These are phyloP conservation scores for Trebouxia gelatinosa DNA, from an alignment of 163 green algal species.

Conservation along the genomic window DNA sequence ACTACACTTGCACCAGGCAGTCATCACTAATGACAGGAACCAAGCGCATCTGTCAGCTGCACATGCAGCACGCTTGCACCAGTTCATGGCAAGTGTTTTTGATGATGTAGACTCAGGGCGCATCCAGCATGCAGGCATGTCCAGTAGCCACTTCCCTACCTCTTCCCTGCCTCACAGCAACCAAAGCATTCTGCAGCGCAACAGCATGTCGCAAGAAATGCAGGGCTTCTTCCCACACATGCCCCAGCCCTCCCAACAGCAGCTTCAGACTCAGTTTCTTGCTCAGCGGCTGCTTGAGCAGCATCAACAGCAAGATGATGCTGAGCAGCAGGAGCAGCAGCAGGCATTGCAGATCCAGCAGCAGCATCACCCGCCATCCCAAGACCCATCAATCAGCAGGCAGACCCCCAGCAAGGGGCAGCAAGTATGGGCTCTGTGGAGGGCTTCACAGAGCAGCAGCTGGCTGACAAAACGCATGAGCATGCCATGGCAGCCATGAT, in stretches of 20 bases:
- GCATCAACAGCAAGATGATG: too few relatives aligned
- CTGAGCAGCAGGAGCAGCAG: constrained; percentile 25
- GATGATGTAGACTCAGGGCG: too few relatives aligned
- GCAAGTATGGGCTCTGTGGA: constrained; percentile 6
- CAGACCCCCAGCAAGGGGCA: constrained; percentile 11
- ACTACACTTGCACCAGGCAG: too few relatives aligned
- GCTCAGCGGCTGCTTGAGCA: constrained; percentile 23
- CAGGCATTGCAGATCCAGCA: neutral
- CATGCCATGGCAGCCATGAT: constrained; percentile 24
- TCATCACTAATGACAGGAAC: too few relatives aligned
- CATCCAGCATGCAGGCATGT: neutral
- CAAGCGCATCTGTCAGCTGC: too few relatives aligned
- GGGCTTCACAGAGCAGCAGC: constrained; percentile 18
- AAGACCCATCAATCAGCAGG: too few relatives aligned
- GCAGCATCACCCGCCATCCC: too few relatives aligned
- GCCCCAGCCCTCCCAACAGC: too few relatives aligned
- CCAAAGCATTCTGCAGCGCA: neutral
- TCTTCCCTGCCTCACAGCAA: neutral
- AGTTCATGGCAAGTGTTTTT: too few relatives aligned
- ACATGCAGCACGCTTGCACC: too few relatives aligned
- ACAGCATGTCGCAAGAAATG: too few relatives aligned
- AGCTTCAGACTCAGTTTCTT: constrained; percentile 5
- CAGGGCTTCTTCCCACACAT: too few relatives aligned
- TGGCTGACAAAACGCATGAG: constrained; percentile 37
- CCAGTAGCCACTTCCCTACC: neutral